A percentile compares a stretch with the other conserved stretches of the same genome.
Conservation (phyloP, 1,139 yeast species). For the Geotrichum macrosporum region DNA sequence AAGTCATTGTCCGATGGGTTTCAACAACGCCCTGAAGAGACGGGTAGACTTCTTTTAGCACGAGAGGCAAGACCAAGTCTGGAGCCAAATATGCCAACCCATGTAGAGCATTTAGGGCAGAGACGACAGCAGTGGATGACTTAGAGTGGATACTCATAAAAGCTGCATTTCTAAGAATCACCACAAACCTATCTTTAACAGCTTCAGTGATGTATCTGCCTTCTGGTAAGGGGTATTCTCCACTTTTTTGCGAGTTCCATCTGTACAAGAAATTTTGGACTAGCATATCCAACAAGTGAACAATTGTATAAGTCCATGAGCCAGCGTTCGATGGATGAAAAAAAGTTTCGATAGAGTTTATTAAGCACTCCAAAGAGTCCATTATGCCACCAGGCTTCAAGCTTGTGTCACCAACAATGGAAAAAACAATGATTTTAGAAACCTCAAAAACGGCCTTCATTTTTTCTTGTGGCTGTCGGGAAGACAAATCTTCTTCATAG, state of each 20-base stretch:
- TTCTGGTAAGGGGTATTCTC: slow-evolving; percentile 39
- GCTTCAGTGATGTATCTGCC: slow-evolving; percentile 46
- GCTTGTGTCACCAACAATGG: slow-evolving; percentile 48
- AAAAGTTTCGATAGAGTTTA: slow-evolving; percentile 75
- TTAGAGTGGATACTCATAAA: slow-evolving; percentile 79
- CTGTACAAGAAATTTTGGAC: slow-evolving; percentile 36
- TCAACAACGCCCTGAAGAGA: slow-evolving; percentile 74
- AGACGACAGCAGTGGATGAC: slow-evolving; percentile 52
- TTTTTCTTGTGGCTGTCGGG: slow-evolving; percentile 28
- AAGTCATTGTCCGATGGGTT: slow-evolving; percentile 74
- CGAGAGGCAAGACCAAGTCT: slow-evolving; percentile 54
- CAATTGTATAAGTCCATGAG: slow-evolving; percentile 70
- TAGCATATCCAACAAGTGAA: slow-evolving; percentile 51
- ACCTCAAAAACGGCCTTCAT: slow-evolving; percentile 36
- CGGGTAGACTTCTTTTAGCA: slow-evolving; percentile 74
- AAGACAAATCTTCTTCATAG: slow-evolving; percentile 29
- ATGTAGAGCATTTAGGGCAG: slow-evolving; percentile 58
- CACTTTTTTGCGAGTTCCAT: slow-evolving; percentile 37
- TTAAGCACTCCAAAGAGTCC: slow-evolving; percentile 50
- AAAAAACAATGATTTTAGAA: slow-evolving; percentile 60
- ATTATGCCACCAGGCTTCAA: slow-evolving; percentile 47
- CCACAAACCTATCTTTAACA: slow-evolving; percentile 50
- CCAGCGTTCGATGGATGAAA: slow-evolving; percentile 91
- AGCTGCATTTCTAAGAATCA: slow-evolving; percentile 54
- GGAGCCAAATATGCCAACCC: slow-evolving; percentile 64